phyloP scores from a whole-genome alignment of 257 asterid genomes.

The Leonotis leonurus region DNA sequence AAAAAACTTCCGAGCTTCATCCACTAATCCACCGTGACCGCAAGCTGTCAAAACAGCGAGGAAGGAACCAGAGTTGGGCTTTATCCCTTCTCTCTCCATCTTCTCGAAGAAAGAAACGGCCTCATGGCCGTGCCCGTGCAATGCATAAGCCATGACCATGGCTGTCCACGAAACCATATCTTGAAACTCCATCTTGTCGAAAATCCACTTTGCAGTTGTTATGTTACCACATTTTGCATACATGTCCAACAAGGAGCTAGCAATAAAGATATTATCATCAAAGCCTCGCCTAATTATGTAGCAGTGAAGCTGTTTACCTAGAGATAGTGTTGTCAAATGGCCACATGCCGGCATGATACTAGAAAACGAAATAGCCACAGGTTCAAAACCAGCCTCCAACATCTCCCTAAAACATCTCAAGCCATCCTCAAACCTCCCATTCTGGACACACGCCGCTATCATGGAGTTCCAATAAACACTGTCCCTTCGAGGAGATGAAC shows the following conservation, averaged over 20 bases:
- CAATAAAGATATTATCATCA: conserved; percentile 51
- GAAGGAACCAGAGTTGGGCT: conserved; percentile 58
- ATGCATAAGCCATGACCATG: conserved; percentile 87
- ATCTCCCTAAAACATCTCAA: conserved; percentile 62
- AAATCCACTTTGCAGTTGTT: conserved; percentile 49
- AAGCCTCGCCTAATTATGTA: conserved; percentile 53
- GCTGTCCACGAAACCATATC: conserved; percentile 83
- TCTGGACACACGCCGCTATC: conserved; percentile 75
- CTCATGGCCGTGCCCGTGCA: conserved; percentile 60
- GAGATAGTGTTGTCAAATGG: conserved; percentile 49
- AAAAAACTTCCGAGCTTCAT: conserved; percentile 62
- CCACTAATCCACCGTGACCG: conserved; percentile 88
- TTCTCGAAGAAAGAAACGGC: conserved; percentile 55
- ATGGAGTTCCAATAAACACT: conserved; percentile 75
- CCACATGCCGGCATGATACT: conserved; percentile 88
- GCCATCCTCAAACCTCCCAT: conserved; percentile 69
- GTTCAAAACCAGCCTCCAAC: conserved; percentile 50
- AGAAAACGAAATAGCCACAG: conserved; percentile 73
- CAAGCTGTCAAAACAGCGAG: conserved; percentile 85
- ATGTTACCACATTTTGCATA: conserved; percentile 87
- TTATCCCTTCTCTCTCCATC: conserved; percentile 56
- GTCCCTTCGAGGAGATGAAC: conserved; percentile 44
- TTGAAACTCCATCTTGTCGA: conserved; percentile 51
- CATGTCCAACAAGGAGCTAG: conserved; percentile 85
- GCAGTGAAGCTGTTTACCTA: conserved; percentile 89